Conservation (phyloP, 106 monocot genomes). For the Dactylorhiza incarnata region DNA sequence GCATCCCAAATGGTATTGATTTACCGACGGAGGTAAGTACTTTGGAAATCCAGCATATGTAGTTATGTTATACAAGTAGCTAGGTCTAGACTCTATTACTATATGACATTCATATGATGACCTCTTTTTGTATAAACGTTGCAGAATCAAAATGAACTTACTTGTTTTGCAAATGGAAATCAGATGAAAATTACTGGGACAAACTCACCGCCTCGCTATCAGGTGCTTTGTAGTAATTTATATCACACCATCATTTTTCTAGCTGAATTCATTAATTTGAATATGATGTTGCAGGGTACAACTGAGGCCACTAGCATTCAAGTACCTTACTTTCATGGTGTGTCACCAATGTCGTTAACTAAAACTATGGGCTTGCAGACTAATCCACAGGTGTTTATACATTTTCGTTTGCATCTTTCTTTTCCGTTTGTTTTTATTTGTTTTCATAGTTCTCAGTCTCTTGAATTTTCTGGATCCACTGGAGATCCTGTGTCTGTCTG, state of each 20-base stretch:
- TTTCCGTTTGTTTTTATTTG: not conserved
- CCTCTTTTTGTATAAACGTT: not conserved
- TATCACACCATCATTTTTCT: not conserved
- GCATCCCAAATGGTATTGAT: constrained; percentile 13
- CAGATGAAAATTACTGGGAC: constrained; percentile 2
- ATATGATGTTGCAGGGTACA: constrained; percentile 7
- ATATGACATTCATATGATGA: not conserved
- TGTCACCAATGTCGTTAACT: not conserved
- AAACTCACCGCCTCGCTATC: constrained; percentile 12
- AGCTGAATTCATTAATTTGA: not conserved
- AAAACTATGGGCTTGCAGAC: constrained; percentile 3
- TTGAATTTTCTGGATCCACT: not conserved
- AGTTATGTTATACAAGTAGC: constrained; percentile 3
- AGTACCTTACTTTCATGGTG: constrained; percentile 12
- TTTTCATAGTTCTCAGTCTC: not conserved
- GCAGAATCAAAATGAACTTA: constrained; percentile 28
- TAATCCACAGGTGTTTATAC: constrained; percentile 2
- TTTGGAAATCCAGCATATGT: constrained; percentile 15
- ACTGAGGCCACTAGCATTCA: constrained; percentile 6
- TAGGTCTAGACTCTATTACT: not conserved
- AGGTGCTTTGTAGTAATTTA: constrained; percentile 11
- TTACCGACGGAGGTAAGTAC: constrained; percentile 11
- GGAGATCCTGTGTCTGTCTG: not conserved
- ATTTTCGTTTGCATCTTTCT: not conserved
- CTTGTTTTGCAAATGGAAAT: constrained; percentile 13